phyloP scores from a whole-genome alignment of 257 asterid genomes.

The Paraleonurus japonicus region DNA sequence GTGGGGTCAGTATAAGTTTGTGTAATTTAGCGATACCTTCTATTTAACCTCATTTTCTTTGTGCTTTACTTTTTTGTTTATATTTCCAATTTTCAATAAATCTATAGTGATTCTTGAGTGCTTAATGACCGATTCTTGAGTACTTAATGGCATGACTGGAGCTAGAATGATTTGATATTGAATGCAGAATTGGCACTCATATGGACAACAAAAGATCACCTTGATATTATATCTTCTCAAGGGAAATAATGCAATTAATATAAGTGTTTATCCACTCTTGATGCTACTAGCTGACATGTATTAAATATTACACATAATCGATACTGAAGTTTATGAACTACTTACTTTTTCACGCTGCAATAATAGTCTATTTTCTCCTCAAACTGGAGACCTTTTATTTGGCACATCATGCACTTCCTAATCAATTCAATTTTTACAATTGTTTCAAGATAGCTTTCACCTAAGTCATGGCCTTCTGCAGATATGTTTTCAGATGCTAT shows the following conservation, averaged over 20 bases:
- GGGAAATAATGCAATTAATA: slow-evolving; percentile 15
- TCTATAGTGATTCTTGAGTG: not conserved
- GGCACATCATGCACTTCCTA: slow-evolving; percentile 1
- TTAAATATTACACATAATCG: not conserved
- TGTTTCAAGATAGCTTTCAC: not conserved
- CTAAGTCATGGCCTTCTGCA: slow-evolving; percentile 34
- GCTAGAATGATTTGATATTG: not conserved
- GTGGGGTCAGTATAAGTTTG: slow-evolving; percentile 59
- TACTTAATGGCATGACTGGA: not conserved
- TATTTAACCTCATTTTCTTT: not conserved
- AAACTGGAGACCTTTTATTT: not conserved
- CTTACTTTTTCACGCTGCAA: not conserved
- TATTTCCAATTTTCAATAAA: not conserved
- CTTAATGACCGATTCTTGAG: not conserved
- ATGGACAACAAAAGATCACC: not conserved
- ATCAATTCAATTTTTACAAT: not conserved
- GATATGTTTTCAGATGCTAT: slow-evolving; percentile 85
- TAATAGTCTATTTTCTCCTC: slow-evolving; percentile 9
- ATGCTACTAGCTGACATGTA: slow-evolving; percentile 3
- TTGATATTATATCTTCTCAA: slow-evolving; percentile 5
- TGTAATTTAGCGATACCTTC: not conserved
- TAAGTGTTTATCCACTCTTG: not conserved
- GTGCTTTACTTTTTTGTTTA: not conserved
- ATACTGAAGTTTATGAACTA: not conserved
- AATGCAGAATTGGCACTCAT: not conserved